Evolutionary conservation across 2,329 filamentous ascomycete species (phyloP).

Genomic region (Chalara sp.): DNA sequence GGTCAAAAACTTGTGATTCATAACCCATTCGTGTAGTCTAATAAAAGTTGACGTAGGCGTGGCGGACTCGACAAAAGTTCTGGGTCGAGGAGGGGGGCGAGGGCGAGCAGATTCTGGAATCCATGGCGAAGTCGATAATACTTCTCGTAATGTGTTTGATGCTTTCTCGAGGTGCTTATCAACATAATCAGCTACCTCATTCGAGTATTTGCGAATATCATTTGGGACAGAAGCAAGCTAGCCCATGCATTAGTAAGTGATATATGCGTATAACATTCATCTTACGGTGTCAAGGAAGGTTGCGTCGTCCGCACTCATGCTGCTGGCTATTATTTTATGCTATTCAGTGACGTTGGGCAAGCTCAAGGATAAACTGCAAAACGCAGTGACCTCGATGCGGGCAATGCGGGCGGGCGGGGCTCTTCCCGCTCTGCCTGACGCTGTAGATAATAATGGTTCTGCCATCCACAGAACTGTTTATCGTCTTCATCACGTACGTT

Average conservation of each 20-base stretch:
- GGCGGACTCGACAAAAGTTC: conserved; percentile 27
- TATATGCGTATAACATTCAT: too few relatives aligned
- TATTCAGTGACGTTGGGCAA: too few relatives aligned
- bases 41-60: conserved; percentile 34
- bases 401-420: too few relatives aligned
- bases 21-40: conserved; percentile 63
- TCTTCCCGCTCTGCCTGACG: too few relatives aligned
- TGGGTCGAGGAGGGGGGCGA: conserved; percentile 38
- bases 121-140: conserved; percentile 62
- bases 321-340: too few relatives aligned
- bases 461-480: too few relatives aligned
- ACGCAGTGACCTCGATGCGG: too few relatives aligned
- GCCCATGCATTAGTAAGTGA: too few relatives aligned
- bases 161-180: conserved; percentile 75
- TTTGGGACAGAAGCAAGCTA: conserved; percentile 52
- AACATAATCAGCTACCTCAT: conserved; percentile 70
- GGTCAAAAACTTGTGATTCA: conserved; percentile 64
- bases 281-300: background rate
- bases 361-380: too few relatives aligned
- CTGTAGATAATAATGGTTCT: too few relatives aligned
- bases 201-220: conserved; percentile 65
- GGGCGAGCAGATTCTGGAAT: conserved; percentile 62
- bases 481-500: too few relatives aligned
- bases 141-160: conserved; percentile 63
- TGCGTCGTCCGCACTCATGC: background rate